A percentile compares a stretch with the other conserved stretches of the same genome.
phyloP scores from a whole-genome alignment of 2,329 filamentous ascomycete genomes.

The Gaeumannomyces tritici region DNA sequence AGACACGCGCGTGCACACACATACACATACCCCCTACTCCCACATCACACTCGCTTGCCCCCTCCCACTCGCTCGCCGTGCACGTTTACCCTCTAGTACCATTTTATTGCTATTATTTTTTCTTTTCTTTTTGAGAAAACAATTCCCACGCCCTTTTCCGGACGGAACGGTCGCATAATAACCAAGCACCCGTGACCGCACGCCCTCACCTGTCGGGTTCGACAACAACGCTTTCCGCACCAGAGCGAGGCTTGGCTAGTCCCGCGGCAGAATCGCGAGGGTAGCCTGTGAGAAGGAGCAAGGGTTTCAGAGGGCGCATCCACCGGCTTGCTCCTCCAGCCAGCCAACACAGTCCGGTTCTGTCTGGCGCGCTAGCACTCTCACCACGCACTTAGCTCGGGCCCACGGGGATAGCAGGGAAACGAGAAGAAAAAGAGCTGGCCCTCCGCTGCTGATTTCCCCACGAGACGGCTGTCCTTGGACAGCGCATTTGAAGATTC shows the following conservation, averaged over 20 bases:
- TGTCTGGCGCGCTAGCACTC: neutral
- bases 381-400: neutral
- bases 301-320: neutral
- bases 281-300: neutral
- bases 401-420: neutral
- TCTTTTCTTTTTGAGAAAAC: neutral
- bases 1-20: neutral
- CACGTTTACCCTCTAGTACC: neutral
- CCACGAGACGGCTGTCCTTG: slow-evolving; percentile 12
- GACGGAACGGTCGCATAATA: neutral
- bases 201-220: neutral
- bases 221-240: neutral
- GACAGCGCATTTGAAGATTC: slow-evolving; percentile 10
- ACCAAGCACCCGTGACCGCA: neutral
- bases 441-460: slow-evolving; percentile 1
- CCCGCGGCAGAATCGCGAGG: neutral
- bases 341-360: neutral
- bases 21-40: neutral
- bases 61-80: neutral
- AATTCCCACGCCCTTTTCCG: neutral
- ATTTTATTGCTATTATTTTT: neutral
- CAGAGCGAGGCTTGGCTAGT: neutral
- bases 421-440: neutral
- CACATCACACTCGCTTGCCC: neutral
- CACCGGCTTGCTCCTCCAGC: neutral